phyloP scores from a whole-genome alignment of 805 yeast genomes.

The Dipodascus albidus region DNA sequence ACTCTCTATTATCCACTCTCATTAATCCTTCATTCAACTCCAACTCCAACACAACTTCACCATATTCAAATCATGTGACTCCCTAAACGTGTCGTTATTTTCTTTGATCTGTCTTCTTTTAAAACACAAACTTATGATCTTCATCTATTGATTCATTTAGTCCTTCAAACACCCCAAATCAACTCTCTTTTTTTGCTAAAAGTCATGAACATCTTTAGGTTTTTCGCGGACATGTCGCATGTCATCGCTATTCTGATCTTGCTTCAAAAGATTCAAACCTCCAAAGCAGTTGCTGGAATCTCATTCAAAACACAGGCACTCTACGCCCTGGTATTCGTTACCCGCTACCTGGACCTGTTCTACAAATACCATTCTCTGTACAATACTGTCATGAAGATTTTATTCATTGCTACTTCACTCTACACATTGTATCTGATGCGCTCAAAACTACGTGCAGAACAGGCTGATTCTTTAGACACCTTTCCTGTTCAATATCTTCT shows the following conservation, averaged over 20 bases:
- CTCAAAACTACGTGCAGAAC: constrained; percentile 42
- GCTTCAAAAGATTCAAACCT: constrained; percentile 52
- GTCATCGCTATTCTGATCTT: constrained; percentile 67
- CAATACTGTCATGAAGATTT: constrained; percentile 69
- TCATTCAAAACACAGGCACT: constrained; percentile 81
- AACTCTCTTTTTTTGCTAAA: too few relatives aligned
- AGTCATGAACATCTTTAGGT: constrained; percentile 1
- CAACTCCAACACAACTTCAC: too few relatives aligned
- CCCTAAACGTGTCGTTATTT: too few relatives aligned
- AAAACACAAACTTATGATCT: too few relatives aligned
- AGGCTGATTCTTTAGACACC: constrained; percentile 54
- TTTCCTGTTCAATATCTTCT: constrained; percentile 66
- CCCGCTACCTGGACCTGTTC: constrained; percentile 61
- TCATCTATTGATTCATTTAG: too few relatives aligned
- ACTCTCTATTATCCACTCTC: too few relatives aligned
- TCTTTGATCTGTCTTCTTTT: too few relatives aligned
- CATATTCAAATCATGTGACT: too few relatives aligned
- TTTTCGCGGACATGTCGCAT: constrained; percentile 68
- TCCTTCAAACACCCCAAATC: not conserved
- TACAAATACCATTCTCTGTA: constrained; percentile 41
- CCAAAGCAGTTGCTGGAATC: constrained; percentile 67
- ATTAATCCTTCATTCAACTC: too few relatives aligned
- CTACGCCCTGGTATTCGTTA: constrained; percentile 59
- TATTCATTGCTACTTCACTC: constrained; percentile 64
- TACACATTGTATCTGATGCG: constrained; percentile 69